These are phyloP conservation scores for Combretum micranthum DNA, from an alignment of 345 rosid genomes.

Conservation along the genomic window DNA sequence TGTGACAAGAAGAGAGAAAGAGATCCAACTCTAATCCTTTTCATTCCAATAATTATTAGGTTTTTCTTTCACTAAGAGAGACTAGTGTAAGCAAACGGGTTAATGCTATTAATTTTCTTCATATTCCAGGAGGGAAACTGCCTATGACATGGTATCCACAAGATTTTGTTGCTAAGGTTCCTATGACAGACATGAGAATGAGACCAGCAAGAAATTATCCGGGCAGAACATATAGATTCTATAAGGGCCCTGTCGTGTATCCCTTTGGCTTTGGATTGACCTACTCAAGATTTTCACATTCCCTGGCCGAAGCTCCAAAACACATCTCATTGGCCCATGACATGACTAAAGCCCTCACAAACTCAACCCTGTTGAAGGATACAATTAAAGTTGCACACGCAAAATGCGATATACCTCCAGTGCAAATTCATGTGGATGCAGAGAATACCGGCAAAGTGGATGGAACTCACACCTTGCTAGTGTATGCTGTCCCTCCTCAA, in stretches of 20 bases:
- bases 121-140: conserved; percentile 63
- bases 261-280: conserved; percentile 80
- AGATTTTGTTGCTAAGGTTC: conserved; percentile 54
- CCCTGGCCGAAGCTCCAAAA: conserved; percentile 36
- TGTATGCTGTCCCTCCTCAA: conserved; percentile 52
- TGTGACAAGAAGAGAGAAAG: background rate
- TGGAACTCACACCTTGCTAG: conserved; percentile 71
- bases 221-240: conserved; percentile 89
- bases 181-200: conserved; percentile 91
- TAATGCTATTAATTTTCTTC: too few species aligned
- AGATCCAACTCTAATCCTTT: background rate
- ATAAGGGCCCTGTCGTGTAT: conserved; percentile 82
- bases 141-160: conserved; percentile 98
- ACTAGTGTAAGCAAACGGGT: too few species aligned
- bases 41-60: too few species aligned
- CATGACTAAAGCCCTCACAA: conserved; percentile 20
- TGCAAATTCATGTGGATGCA: conserved; percentile 49
- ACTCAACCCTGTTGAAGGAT: conserved; percentile 27
- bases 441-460: conserved; percentile 61
- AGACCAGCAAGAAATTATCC: conserved; percentile 62
- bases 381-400: conserved; percentile 45
- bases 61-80: too few species aligned
- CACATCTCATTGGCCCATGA: conserved; percentile 31
- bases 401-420: conserved; percentile 36
- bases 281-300: conserved; percentile 47